These are phyloP conservation scores for Saccharum spontaneum DNA, from an alignment of 176 grass and related monocot species.

Conservation along the genomic window DNA sequence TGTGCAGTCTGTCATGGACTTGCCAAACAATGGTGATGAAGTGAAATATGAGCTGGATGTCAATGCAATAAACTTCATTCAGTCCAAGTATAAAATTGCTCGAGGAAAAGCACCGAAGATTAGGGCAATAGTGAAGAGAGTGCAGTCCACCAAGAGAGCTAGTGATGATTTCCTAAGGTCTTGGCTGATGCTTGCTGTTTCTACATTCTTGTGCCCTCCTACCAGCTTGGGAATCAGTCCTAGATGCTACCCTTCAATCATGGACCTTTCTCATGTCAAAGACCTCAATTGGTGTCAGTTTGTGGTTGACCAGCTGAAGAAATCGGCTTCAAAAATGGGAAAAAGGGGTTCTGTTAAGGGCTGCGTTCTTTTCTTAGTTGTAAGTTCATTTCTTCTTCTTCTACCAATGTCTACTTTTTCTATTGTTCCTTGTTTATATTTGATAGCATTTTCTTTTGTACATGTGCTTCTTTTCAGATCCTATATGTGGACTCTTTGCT, in stretches of 20 bases:
- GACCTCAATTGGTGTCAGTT: background rate
- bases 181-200: background rate
- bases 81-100: background rate
- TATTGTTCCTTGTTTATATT: background rate
- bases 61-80: background rate
- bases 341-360: background rate
- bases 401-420: background rate
- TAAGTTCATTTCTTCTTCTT: background rate
- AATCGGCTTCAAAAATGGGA: background rate
- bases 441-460: background rate
- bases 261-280: background rate
- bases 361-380: background rate
- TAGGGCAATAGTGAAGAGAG: rapidly evolving
- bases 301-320: background rate
- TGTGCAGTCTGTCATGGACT: background rate
- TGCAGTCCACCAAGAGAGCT: background rate
- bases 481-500: background rate
- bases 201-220: background rate
- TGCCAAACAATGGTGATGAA: background rate
- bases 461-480: background rate
- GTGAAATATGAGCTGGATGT: background rate
- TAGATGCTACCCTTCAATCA: background rate
- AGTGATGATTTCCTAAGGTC: background rate
- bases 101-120: background rate
- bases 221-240: background rate